Percentiles rank a stretch among this genome's conserved stretches.
Conservation (phyloP, 768 basidiomycete species). For the Serpula lacrymans region DNA sequence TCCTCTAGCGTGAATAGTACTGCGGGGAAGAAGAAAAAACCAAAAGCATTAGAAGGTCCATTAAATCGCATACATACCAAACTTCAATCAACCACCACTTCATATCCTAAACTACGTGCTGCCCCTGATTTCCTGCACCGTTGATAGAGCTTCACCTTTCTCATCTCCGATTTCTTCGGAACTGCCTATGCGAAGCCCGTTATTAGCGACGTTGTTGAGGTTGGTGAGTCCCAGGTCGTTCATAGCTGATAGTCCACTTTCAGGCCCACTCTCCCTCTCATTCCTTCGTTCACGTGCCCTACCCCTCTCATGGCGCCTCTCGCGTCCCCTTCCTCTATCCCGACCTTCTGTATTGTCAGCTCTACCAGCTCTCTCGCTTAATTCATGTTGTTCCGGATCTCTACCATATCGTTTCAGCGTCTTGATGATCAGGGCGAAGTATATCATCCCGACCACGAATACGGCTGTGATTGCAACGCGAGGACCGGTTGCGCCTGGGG, state of each 20-base stretch:
- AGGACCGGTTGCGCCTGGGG: conserved; percentile 41
- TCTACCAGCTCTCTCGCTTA: neutral
- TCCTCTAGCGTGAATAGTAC: no score
- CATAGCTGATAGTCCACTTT: conserved; percentile 19
- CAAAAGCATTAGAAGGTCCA: no score
- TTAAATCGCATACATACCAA: no score
- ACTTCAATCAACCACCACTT: no score
- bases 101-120: no score
- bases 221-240: conserved; percentile 24
- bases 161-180: no score
- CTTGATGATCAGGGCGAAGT: conserved; percentile 56
- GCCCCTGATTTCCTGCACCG: no score
- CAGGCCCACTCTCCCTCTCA: conserved; percentile 2
- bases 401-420: conserved; percentile 61
- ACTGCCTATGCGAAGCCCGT: no score
- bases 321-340: neutral
- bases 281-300: neutral
- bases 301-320: neutral
- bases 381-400: neutral
- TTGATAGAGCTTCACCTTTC: no score
- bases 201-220: no score
- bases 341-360: neutral
- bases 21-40: no score
- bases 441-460: conserved; percentile 56
- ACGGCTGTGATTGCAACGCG: conserved; percentile 54